Percentiles rank a stretch among this genome's conserved stretches.
Evolutionary conservation across 768 basidiomycete species (phyloP).

Genomic region (Amyloporia xantha): DNA sequence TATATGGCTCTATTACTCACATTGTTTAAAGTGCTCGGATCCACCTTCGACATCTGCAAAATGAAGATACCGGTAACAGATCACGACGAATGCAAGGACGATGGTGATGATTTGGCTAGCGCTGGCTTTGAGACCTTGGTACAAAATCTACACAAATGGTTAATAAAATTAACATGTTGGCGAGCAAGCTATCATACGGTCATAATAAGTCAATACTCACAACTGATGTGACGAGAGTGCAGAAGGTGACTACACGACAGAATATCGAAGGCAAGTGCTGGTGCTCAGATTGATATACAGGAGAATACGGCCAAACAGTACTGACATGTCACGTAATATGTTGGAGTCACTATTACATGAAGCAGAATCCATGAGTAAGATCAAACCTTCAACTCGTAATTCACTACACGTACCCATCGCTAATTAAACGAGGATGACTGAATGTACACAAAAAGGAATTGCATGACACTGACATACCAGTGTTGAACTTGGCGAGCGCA

Average conservation of each 20-base stretch:
- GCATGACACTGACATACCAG: constrained; percentile 53
- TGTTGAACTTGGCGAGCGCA: constrained; percentile 88
- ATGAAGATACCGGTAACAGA: constrained; percentile 87
- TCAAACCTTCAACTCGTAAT: no score
- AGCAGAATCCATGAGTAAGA: background rate
- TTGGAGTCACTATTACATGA: no score
- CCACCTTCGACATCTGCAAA: constrained; percentile 90
- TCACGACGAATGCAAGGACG: constrained; percentile 82
- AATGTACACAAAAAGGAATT: background rate
- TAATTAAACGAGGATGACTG: constrained; percentile 15
- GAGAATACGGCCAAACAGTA: no score
- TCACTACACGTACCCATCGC: constrained; percentile 58
- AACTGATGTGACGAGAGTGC: constrained; percentile 72
- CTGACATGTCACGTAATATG: no score
- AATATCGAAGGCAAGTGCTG: constrained; percentile 70
- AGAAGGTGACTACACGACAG: constrained; percentile 69
- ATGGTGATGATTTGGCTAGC: constrained; percentile 77
- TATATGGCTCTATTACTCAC: no score
- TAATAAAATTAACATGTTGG: background rate
- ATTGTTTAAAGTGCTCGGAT: constrained; percentile 61
- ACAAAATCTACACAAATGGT: constrained; percentile 54
- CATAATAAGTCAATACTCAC: constrained; percentile 39
- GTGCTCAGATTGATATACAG: no score
- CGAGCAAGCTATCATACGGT: no score
- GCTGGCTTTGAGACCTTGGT: constrained; percentile 76